Percentiles rank a stretch among this genome's conserved stretches.
phyloP scores from a whole-genome alignment of 192 early-diverging fungal genomes.

The Endogone sp. region DNA sequence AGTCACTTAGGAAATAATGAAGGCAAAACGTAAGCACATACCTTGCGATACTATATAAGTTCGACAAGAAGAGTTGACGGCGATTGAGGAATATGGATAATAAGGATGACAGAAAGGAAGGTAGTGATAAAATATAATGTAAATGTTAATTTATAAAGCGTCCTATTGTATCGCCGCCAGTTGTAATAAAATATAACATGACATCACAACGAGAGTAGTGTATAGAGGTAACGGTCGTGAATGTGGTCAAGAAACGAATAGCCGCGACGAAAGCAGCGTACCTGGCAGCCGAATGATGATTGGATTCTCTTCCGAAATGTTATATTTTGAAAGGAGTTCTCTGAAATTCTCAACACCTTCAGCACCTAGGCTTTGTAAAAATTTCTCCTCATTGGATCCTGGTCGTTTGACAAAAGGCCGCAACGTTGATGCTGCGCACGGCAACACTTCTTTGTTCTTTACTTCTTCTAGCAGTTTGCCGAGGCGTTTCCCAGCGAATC shows the following conservation, averaged over 20 bases:
- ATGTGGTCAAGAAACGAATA: neutral
- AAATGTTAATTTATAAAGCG: too few species aligned
- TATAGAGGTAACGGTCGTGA: neutral
- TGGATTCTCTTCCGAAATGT: neutral
- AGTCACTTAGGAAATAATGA: too few species aligned
- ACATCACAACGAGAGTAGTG: too few species aligned
- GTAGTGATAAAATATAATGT: too few species aligned
- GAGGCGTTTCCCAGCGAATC: neutral
- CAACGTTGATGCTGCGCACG: conserved; percentile 1
- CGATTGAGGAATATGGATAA: too few species aligned
- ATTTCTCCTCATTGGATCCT: neutral
- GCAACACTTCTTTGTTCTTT: neutral
- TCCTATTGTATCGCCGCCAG: too few species aligned
- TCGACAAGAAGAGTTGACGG: too few species aligned
- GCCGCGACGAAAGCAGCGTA: neutral
- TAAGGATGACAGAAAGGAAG: too few species aligned
- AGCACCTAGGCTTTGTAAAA: neutral
- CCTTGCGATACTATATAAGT: too few species aligned
- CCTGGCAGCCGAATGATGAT: neutral
- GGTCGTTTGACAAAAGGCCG: neutral
- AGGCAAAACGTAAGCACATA: too few species aligned
- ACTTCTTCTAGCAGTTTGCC: neutral
- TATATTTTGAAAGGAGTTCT: neutral
- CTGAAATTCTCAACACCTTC: neutral
- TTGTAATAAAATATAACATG: too few species aligned